Evolutionary conservation across 2,329 filamentous ascomycete genomes (phyloP).

Genomic region (Cladophialophora psammophila): DNA sequence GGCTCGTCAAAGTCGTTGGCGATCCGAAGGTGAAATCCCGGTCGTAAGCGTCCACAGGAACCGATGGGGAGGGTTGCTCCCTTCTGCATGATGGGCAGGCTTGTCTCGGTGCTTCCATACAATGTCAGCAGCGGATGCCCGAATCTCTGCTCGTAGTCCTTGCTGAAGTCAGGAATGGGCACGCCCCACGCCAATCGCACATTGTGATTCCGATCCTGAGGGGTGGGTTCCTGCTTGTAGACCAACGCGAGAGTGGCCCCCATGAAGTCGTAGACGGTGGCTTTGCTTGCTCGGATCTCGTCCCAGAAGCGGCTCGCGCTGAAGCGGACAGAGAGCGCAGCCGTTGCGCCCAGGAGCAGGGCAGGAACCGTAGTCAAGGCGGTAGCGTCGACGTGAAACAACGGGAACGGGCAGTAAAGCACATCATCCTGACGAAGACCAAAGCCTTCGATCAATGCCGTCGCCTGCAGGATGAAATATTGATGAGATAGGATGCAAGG

Average conservation of each 20-base stretch:
- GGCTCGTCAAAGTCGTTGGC: slow-evolving; percentile 25
- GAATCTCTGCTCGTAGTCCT: slow-evolving; percentile 27
- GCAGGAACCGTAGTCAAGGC: slow-evolving; percentile 29
- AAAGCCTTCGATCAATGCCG: slow-evolving; percentile 22
- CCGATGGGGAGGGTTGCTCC: not conserved
- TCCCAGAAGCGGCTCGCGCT: slow-evolving; percentile 30
- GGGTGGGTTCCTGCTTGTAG: slow-evolving; percentile 26
- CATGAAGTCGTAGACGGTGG: slow-evolving; percentile 33
- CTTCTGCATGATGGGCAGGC: slow-evolving; percentile 26
- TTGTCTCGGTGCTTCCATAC: slow-evolving; percentile 29
- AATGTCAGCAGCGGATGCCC: slow-evolving; percentile 26
- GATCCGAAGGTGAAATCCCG: slow-evolving; percentile 27
- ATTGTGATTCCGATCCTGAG: slow-evolving; percentile 20
- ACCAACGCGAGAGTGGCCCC: slow-evolving; percentile 28
- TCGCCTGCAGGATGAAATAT: slow-evolving; percentile 31
- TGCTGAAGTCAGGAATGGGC: slow-evolving; percentile 25
- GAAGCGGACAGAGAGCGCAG: slow-evolving; percentile 26
- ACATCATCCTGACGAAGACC: slow-evolving; percentile 27
- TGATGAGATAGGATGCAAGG: slow-evolving; percentile 30
- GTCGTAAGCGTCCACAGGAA: slow-evolving; percentile 23
- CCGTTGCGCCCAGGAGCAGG: slow-evolving; percentile 23
- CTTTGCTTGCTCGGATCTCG: slow-evolving; percentile 21
- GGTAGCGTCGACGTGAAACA: slow-evolving; percentile 30
- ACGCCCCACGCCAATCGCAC: slow-evolving; percentile 29
- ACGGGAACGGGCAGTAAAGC: slow-evolving; percentile 28